phyloP scores from a whole-genome alignment of 176 grass and related monocot species.

The Leersia perrieri region DNA sequence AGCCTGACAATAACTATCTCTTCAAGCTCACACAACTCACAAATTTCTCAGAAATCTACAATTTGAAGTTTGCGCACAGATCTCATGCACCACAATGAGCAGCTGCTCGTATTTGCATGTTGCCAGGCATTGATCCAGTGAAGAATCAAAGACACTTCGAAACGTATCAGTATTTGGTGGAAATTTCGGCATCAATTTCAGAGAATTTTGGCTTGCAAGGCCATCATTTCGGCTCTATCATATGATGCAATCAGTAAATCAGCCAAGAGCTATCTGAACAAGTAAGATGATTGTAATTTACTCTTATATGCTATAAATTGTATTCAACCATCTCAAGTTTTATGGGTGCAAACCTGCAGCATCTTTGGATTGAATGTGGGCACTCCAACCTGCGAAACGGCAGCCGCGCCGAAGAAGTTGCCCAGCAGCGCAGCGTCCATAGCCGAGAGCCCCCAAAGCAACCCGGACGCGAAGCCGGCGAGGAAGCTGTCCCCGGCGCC shows the following conservation, averaged over 20 bases:
- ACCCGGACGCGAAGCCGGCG: slow-evolving; percentile 65
- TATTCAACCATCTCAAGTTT: not conserved
- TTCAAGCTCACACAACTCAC: not conserved
- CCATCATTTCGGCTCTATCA: not conserved
- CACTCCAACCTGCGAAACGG: slow-evolving; percentile 71
- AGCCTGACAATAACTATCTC: not conserved
- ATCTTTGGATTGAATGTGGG: slow-evolving; percentile 71
- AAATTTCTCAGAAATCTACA: not conserved
- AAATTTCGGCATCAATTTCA: not conserved
- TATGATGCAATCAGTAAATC: not conserved
- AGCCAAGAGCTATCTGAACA: not conserved
- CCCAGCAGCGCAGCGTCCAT: slow-evolving; percentile 80
- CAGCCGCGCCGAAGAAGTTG: slow-evolving; percentile 77
- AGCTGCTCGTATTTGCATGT: not conserved
- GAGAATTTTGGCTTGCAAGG: no score
- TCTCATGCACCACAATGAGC: not conserved
- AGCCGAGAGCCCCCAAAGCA: slow-evolving; percentile 75
- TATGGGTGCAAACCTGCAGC: slow-evolving; percentile 65
- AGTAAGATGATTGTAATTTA: slow-evolving; percentile 9
- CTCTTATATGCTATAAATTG: no score
- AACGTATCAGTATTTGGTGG: not conserved
- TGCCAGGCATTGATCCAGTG: not conserved
- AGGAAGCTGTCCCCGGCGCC: slow-evolving; percentile 94
- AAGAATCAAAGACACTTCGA: not conserved
- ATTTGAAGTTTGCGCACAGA: not conserved